phyloP scores from a whole-genome alignment of 169 alveolate species.

The Babesia caballi region DNA sequence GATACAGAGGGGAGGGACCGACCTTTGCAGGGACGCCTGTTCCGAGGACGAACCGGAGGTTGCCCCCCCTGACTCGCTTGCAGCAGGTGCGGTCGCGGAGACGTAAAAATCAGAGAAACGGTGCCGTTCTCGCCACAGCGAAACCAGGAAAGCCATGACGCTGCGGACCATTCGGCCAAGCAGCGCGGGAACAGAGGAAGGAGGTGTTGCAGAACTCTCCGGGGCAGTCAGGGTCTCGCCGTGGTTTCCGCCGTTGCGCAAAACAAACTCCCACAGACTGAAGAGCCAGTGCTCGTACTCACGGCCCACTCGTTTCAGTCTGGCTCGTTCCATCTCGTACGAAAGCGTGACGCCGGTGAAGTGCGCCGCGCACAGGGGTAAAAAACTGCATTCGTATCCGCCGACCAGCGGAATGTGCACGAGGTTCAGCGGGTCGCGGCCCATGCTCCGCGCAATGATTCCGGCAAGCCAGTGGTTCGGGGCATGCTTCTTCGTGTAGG shows the following conservation, averaged over 20 bases:
- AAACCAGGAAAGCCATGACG: no score
- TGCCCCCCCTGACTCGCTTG: no score
- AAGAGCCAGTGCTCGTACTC: slow-evolving; percentile 58
- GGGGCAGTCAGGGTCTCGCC: no score
- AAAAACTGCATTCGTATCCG: slow-evolving; percentile 45
- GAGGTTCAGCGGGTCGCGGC: slow-evolving; percentile 23
- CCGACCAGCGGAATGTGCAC: slow-evolving; percentile 31
- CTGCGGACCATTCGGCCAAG: no score
- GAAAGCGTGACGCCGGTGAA: slow-evolving; percentile 4
- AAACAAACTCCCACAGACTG: slow-evolving; percentile 40
- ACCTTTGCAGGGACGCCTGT: slow-evolving; percentile 7
- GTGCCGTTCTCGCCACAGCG: no score
- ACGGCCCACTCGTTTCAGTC: slow-evolving; percentile 21
- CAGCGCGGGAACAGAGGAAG: no score
- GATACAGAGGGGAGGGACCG: neutral
- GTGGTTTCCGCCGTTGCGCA: neutral
- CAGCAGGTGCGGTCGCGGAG: no score
- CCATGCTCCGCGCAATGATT: slow-evolving; percentile 25
- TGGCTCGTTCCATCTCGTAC: slow-evolving; percentile 38
- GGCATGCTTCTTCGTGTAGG: slow-evolving; percentile 24
- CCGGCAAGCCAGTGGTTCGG: slow-evolving; percentile 48
- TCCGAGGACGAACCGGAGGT: neutral
- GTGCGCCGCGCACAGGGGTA: slow-evolving; percentile 56
- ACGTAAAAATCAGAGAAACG: no score
- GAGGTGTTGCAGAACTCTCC: no score